Evolutionary conservation across 805 yeast genomes (phyloP), one percentile per base, ranked within the genome.

Genomic region (Cephaloascus fragrans): DNA sequence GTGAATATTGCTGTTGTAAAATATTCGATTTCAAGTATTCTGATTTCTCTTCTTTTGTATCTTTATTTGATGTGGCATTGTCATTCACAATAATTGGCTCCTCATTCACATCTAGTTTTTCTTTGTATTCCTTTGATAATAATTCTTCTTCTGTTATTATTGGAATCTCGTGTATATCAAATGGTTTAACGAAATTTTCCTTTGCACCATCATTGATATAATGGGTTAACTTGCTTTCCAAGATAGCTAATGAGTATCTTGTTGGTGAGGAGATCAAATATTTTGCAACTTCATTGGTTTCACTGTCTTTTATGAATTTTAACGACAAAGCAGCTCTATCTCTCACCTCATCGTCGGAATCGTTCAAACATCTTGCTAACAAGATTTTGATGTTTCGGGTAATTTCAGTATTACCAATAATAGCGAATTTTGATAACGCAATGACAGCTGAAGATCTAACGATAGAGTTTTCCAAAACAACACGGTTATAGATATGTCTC

Each of bases 371-470:
- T 64, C 97, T 80, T 43, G 72, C 71, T 49, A 93, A 73, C 50
- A 93, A 71, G 43, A 83, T 82, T 48, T 72, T 71, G 49, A 90
- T 83, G 39, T 88, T 82, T 45, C 72, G 69, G 39, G 74, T 66
- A 44, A 89, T 75, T 19, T 72, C 68, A 14, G 73, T 74, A 47
- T 88, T 94, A 41, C 80, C 79, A 33, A 80, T 75, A 41, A 85
- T 65, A 4, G 94, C 95, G 66, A 90, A 93, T 62, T 89, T 88
- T 23, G 96, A 79, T 47, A 93, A 71, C 1, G 97, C 89, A 48
- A 85, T 77, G 34, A 93, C 95, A 1, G 98, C 98, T 32, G 96
- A 88, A 2, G 97, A 89, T 58, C 98, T 79, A 40, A 93, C 89
- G 42, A 89, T 81, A 4, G 97, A 86, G 61, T 93, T 93, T 56